Conservation (phyloP, 2,329 filamentous ascomycete genomes). For the Exophiala aquamarina region DNA sequence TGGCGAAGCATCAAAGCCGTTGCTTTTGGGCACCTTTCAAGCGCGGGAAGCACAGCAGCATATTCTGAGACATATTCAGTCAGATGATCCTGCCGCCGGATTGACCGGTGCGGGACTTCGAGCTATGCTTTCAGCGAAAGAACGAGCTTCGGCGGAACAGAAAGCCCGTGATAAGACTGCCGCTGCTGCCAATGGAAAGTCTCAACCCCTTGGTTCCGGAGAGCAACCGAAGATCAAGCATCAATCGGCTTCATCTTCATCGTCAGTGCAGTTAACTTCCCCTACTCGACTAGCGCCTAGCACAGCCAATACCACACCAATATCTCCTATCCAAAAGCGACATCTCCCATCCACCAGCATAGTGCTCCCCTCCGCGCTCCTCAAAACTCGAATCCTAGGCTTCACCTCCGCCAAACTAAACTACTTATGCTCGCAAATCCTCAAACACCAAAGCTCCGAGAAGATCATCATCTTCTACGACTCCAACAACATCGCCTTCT, state of each 20-base stretch:
- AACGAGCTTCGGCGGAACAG: conserved; percentile 20
- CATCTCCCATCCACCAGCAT: conserved; percentile 60
- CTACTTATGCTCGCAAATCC: conserved; percentile 74
- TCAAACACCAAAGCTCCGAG: conserved; percentile 66
- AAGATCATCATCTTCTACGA: conserved; percentile 95
- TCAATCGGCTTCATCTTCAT: conserved; percentile 12
- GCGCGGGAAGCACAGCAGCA: conserved; percentile 56
- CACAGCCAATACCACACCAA: background rate
- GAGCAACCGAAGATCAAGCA: conserved; percentile 26
- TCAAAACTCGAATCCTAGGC: conserved; percentile 65
- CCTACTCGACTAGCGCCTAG: too few species aligned
- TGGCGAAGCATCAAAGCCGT: conserved; percentile 41
- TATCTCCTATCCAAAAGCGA: conserved; percentile 5
- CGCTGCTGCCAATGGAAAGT: conserved; percentile 10
- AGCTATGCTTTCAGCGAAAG: conserved; percentile 32
- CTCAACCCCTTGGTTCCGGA: conserved; percentile 8
- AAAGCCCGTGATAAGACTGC: conserved; percentile 13
- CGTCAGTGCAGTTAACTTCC: background rate
- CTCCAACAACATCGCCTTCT: conserved; percentile 80
- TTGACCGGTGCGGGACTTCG: conserved; percentile 43
- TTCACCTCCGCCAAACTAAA: conserved; percentile 85
- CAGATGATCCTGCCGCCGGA: conserved; percentile 39
- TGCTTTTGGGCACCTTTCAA: conserved; percentile 60
- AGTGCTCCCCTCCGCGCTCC: conserved; percentile 42
- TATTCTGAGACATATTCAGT: conserved; percentile 43